Evolutionary conservation across 1,284 basidiomycete species (phyloP).

Genomic region (Sanguinoderma infundibulare): DNA sequence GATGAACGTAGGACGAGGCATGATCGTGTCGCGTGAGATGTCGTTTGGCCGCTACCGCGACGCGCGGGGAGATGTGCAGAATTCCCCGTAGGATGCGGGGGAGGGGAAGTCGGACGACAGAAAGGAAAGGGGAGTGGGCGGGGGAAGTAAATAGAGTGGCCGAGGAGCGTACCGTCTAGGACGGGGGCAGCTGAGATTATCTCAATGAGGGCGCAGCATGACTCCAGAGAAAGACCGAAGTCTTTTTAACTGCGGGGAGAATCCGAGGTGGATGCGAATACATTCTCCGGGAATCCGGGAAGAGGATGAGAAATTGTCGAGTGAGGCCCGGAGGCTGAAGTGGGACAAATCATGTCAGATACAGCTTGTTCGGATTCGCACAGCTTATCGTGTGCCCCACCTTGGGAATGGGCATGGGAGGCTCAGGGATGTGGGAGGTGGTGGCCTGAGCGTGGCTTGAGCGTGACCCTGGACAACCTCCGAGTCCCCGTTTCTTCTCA

Average conservation of each 20-base stretch:
- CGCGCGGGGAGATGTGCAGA: not conserved
- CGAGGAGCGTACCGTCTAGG: not conserved
- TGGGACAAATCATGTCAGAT: slow-evolving; percentile 24
- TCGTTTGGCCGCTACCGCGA: not conserved
- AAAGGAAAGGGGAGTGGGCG: slow-evolving; percentile 15
- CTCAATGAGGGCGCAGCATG: slow-evolving; percentile 31
- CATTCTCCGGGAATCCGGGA: slow-evolving; percentile 33
- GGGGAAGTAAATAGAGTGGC: slow-evolving; percentile 19
- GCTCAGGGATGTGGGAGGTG: slow-evolving; percentile 6
- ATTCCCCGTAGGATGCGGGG: slow-evolving; percentile 23
- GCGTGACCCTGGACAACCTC: not conserved
- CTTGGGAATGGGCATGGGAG: slow-evolving; percentile 28
- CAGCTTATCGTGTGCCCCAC: slow-evolving; percentile 30
- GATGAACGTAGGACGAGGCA: slow-evolving; percentile 25
- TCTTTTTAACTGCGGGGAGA: slow-evolving; percentile 35
- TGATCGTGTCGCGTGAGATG: slow-evolving; percentile 20
- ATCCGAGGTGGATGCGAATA: slow-evolving; percentile 36
- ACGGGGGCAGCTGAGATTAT: slow-evolving; percentile 23
- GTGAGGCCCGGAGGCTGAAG: slow-evolving; percentile 25
- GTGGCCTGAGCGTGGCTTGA: not conserved
- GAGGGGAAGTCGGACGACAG: slow-evolving; percentile 20
- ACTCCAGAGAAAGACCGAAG: slow-evolving; percentile 37
- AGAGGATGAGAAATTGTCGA: slow-evolving; percentile 28
- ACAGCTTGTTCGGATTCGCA: slow-evolving; percentile 27
- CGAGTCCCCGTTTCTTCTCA: not conserved